Percentiles rank a stretch among this genome's conserved stretches.
These are phyloP conservation scores for Madurella fahalii DNA, from an alignment of 2,329 filamentous ascomycete genomes.

Conservation along the genomic window DNA sequence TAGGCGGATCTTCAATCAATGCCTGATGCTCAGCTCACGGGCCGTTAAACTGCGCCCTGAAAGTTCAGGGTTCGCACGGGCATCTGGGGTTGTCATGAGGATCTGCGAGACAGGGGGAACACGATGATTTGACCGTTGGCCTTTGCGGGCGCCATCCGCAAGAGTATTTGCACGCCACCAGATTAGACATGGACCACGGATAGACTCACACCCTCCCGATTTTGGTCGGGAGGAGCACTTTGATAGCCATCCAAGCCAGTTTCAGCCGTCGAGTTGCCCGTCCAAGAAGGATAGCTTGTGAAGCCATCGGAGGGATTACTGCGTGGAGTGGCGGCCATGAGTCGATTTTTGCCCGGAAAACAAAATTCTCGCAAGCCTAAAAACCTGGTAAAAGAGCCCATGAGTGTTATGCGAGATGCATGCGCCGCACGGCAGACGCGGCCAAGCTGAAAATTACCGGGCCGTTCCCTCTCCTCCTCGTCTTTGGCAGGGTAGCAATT, in stretches of 20 bases:
- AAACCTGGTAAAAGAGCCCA: not conserved
- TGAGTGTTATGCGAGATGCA: not conserved
- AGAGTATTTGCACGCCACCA: conserved; percentile 22
- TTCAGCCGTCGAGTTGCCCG: not conserved
- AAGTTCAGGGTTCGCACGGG: not conserved
- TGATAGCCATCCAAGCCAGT: not conserved
- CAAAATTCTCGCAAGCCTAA: not conserved
- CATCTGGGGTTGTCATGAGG: conserved; percentile 18
- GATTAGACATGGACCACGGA: conserved; percentile 12
- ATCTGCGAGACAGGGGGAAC: conserved; percentile 16
- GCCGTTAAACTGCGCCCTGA: conserved; percentile 5
- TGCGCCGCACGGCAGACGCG: conserved; percentile 3
- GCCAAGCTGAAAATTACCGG: conserved; percentile 3
- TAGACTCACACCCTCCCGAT: not conserved
- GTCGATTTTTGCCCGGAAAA: not conserved
- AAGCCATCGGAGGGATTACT: not conserved
- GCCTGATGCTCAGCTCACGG: conserved; percentile 8
- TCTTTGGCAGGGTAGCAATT: conserved; percentile 3
- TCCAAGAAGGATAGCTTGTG: not conserved
- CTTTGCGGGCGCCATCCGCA: not conserved
- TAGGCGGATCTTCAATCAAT: conserved; percentile 10
- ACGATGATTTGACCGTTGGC: not conserved
- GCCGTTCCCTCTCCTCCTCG: conserved; percentile 6
- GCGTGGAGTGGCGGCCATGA: not conserved
- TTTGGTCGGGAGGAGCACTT: not conserved